Evolutionary conservation across 208 protist genomes (phyloP), one percentile per base, ranked within the genome.

Genomic region (Blechomonas ayalai): DNA sequence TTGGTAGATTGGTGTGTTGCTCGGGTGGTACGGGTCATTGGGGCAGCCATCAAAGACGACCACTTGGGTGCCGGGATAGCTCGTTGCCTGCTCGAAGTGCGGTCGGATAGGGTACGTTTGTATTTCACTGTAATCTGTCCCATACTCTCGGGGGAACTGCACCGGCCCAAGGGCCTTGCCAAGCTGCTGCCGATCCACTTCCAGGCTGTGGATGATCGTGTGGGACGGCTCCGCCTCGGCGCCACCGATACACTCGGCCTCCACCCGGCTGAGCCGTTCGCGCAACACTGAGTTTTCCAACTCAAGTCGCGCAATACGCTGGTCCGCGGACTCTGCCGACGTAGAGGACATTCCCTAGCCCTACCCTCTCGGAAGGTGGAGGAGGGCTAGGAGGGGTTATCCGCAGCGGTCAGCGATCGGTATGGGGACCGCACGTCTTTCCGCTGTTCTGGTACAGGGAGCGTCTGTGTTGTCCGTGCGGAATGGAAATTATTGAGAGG

Each of bases 1-100:
- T 40, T 96, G 89, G 53, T 96, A 96, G 24, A 96, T 86, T 23
- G 89, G 89, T 47, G 81, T 76, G 33, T 79, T 84, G 40, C 74
- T 77, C 7, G 89, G 78, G 61, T 91, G 81, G 65, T 94, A 92
- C 2, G 80, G 77, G 60, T 96, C 89, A 49, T 91, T 90, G 25
- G 83, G 75, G 53, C 79, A 85, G 49, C 83, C 83, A 38, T 92
- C 83, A 55, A 90, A 92, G 57, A 78, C 74, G 15, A 92, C 77
- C 3, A 92, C 56, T 45, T 87, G 63, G 22, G 83, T 90, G 53
- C 56, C 66, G 31, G 73, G 73, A 45, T 87, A 67, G 23, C 48
- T 55, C 23, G 67, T 66, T 26, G 79, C 67, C 45, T 71, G 60
- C 47, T 86, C 59, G 47, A 91, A 91, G 67, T 86, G 77, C 31